Evolutionary conservation across 2,329 filamentous ascomycete genomes (phyloP), one percentile per base, ranked within the genome.

Genomic region (Escovopsis sp.): DNA sequence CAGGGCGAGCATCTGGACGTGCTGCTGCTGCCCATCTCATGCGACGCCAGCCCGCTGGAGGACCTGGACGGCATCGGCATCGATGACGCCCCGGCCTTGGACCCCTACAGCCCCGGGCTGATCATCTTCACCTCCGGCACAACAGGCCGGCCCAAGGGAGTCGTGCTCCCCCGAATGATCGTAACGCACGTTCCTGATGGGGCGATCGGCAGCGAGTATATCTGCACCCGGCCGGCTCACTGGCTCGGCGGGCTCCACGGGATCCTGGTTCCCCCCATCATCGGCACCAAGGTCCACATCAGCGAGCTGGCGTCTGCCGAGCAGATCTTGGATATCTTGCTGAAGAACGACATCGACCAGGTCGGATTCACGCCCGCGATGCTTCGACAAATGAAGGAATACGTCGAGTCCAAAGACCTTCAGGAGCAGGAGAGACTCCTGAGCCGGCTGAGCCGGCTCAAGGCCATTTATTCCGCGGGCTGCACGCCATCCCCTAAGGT

Each of bases 51-150:
- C n/a, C 40, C 42, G 1, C 16, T 43, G 4, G 23, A 32, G 2
- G 23, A 27, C 3, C 15, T 37, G 19, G 30, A 35, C 5, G 4
- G 5, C 4, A 26, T 45, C 17, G 31, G 13, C 4, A 42, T 46
- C 15, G 37, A 37, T 12, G 21, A 43, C 12, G 31, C n/a, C 3
- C 34, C 39, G 1, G 18, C 28, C 4, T n/a, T 46, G 29, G 39
- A 40, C 15, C 32, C 36, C 2, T 11, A 18, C 4, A 38, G 44
- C 1, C 45, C 44, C 1, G 44, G 44, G 1, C 23, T 48, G 80
- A 79, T 67, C 31, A 50, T 66, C 15, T 66, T 67, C 45, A 67
- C 63, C 14, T 65, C 62, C 39, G 64, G 64, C 13, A 68, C 63
- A 10, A 66, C 62, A 0, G 61, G 60, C 4, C 45, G 55, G 1